Evolutionary conservation across 371 early-diverging fungal genomes (phyloP).

Genomic region (Chytridium lagenaria): DNA sequence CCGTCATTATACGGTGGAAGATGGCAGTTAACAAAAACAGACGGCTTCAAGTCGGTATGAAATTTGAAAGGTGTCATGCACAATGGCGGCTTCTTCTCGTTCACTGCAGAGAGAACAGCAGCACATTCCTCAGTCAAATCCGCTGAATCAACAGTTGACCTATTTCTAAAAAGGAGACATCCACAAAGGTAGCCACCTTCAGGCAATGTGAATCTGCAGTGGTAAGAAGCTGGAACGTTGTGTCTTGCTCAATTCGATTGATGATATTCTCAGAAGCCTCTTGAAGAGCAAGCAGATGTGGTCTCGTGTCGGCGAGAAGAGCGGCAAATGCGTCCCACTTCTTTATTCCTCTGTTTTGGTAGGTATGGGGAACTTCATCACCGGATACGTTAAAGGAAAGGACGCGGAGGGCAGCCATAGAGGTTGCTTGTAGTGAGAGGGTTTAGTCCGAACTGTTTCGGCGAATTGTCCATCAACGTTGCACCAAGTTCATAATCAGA

Average conservation of each 20-base stretch:
- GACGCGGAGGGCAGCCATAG: neutral
- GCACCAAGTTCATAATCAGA: neutral
- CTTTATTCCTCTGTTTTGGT: neutral
- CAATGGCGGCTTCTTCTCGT: neutral
- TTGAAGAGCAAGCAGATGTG: constrained; percentile 6
- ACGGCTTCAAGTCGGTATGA: neutral
- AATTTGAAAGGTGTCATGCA: constrained; percentile 1
- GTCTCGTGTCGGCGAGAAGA: neutral
- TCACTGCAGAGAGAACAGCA: neutral
- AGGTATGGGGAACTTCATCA: neutral
- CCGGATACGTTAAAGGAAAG: neutral
- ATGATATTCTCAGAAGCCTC: neutral
- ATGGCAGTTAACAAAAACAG: neutral
- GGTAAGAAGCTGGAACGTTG: neutral
- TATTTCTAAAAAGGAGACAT: neutral
- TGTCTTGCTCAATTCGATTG: neutral
- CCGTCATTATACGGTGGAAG: constrained; percentile 1
- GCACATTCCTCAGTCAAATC: neutral
- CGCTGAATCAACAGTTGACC: neutral
- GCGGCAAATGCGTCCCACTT: neutral
- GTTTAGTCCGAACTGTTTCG: neutral
- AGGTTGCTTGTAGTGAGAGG: neutral
- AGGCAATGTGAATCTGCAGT: constrained; percentile 8
- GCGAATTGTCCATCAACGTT: neutral
- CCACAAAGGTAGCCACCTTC: constrained; percentile 15